phyloP scores from a whole-genome alignment of 1,284 basidiomycete genomes.

The Mrakiaceae sp. region DNA sequence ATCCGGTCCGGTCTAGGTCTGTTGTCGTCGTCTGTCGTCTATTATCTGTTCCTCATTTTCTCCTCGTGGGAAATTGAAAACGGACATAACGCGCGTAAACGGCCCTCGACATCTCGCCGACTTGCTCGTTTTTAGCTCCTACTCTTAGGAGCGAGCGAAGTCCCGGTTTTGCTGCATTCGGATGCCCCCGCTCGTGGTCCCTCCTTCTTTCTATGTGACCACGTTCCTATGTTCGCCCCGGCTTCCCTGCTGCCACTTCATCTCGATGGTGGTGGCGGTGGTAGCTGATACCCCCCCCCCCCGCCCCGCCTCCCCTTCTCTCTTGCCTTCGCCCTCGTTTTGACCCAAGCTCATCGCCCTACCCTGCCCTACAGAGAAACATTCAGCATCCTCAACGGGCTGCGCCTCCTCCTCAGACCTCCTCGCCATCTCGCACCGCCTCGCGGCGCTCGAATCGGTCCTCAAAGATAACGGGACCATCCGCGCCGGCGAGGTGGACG shows the following conservation, averaged over 20 bases:
- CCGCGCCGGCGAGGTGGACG: conserved; percentile 30
- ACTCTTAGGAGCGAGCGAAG: no score
- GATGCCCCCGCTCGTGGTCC: no score
- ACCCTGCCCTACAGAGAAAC: conserved; percentile 1
- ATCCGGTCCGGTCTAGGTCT: not conserved
- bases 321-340: not conserved
- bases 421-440: conserved; percentile 30
- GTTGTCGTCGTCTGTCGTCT: not conserved
- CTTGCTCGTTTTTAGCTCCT: no score
- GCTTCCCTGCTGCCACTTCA: not conserved
- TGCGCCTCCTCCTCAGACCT: conserved; percentile 33
- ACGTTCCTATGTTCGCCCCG: no score
- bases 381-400: conserved; percentile 19
- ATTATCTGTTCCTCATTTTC: no score
- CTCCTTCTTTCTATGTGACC: no score
- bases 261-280: not conserved
- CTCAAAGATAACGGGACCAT: conserved; percentile 31
- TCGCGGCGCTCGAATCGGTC: conserved; percentile 33
- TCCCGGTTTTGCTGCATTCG: no score
- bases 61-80: no score
- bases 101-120: no score
- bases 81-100: no score
- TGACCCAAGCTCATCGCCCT: not conserved
- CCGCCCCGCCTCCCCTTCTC: no score
- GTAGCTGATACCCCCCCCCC: not conserved